phyloP scores from a whole-genome alignment of 2,329 filamentous ascomycete species.

The Pseudogymnoascus sp. region DNA sequence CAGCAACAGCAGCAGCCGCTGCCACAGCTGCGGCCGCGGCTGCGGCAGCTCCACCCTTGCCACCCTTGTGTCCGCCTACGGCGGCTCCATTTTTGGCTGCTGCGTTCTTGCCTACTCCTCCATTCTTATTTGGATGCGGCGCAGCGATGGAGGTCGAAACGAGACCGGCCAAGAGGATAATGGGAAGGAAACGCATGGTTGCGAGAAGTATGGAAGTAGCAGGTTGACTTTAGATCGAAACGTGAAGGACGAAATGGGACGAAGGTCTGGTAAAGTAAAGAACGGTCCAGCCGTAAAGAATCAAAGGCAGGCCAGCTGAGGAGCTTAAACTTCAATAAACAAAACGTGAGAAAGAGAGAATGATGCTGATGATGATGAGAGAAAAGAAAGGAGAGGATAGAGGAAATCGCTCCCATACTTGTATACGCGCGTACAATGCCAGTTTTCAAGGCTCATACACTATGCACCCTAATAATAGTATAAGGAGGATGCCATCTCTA shows the following conservation, averaged over 20 bases:
- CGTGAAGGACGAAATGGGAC: not conserved
- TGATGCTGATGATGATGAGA: not conserved
- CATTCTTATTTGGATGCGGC: constrained; percentile 1
- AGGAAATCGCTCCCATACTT: not conserved
- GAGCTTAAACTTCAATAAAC: not conserved
- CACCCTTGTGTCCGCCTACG: not conserved
- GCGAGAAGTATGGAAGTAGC: not conserved
- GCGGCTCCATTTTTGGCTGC: not conserved
- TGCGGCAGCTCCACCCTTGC: not conserved
- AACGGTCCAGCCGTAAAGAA: constrained; percentile 8
- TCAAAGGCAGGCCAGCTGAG: constrained; percentile 1
- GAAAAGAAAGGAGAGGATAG: not conserved
- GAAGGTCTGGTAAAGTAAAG: constrained; percentile 2
- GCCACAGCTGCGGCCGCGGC: not conserved
- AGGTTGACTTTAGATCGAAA: not conserved
- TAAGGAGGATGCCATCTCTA: not conserved
- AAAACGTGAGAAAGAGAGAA: not conserved
- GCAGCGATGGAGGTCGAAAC: not conserved
- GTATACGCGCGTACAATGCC: not conserved
- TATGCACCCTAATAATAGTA: not conserved
- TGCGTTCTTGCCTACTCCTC: not conserved
- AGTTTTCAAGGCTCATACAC: not conserved
- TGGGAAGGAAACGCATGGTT: constrained; percentile 2
- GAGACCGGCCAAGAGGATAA: constrained; percentile 2
- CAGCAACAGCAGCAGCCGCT: constrained; percentile 20